These are phyloP conservation scores for Saccharomycopsis hybrid DNA, from an alignment of 1,139 yeast species.

Conservation along the genomic window DNA sequence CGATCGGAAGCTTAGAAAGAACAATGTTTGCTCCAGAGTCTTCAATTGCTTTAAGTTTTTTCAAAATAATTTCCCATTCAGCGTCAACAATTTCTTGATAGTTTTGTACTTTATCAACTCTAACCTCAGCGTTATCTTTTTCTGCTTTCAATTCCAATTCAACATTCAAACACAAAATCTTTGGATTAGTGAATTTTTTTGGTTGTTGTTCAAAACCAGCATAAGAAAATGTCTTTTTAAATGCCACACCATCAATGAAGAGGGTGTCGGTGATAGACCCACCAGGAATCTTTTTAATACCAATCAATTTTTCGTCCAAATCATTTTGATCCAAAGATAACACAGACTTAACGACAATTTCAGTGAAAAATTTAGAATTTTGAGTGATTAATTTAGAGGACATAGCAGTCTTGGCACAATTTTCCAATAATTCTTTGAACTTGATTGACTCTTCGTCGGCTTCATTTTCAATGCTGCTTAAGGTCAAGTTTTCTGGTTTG, in stretches of 20 bases:
- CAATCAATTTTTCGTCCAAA: slow-evolving; percentile 84
- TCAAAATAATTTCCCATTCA: slow-evolving; percentile 90
- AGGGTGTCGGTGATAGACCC: slow-evolving; percentile 93
- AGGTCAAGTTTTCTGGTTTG: slow-evolving; percentile 23
- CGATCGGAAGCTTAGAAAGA: slow-evolving; percentile 90
- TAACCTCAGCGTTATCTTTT: slow-evolving; percentile 98
- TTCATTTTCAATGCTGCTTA: not conserved
- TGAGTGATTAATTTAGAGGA: slow-evolving; percentile 86
- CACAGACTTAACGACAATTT: slow-evolving; percentile 96
- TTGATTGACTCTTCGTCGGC: slow-evolving; percentile 28
- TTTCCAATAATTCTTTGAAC: slow-evolving; percentile 71
- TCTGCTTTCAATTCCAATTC: slow-evolving; percentile 97
- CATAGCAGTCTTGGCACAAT: slow-evolving; percentile 97
- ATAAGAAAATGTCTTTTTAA: slow-evolving; percentile 92
- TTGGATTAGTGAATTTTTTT: slow-evolving; percentile 71
- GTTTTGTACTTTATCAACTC: slow-evolving; percentile 88
- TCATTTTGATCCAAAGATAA: slow-evolving; percentile 77
- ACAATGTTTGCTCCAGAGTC: slow-evolving; percentile 89
- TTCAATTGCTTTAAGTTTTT: slow-evolving; percentile 77
- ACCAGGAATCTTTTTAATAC: slow-evolving; percentile 92
- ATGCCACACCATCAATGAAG: slow-evolving; percentile 91
- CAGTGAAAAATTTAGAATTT: slow-evolving; percentile 83
- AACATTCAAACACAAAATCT: slow-evolving; percentile 77
- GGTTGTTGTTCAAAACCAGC: slow-evolving; percentile 99
- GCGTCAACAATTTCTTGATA: slow-evolving; percentile 97